Base-by-base conservation (phyloP, 495 filamentous ascomycete species). In the Clavariopsis aquatica region DNA sequence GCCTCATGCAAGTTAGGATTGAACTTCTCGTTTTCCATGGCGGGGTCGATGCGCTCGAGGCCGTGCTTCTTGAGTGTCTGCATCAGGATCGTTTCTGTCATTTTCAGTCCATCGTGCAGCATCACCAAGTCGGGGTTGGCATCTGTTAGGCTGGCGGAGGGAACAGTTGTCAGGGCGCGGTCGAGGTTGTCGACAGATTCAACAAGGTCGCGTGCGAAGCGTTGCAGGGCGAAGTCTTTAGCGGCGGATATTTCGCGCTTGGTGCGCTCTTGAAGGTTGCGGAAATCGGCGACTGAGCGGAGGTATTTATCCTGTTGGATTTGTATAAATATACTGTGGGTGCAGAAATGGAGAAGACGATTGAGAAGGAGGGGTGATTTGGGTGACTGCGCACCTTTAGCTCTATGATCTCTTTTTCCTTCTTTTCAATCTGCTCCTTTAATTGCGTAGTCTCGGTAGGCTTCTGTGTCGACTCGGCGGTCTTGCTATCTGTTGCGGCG, bases 181-280 rank as follows among this genome's bases (percentile, higher is more conserved):
- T 98, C 94, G 54, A 98, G 86, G 82, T 97, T 98, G 81, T 98
- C 94, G 74, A 98, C 86, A 71, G 82, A 87, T 70, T 98, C 94
- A 56, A 98, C 83, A 43, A 98, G 87, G 78, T 98, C 94, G 74
- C 89, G 87, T 72, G 93, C 91, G 78, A 98, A 98, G 57, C 86
- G 84, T 75, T 96, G 91, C 74, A 98, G 92, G 61, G 95, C 95
- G 70, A 93, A 98, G 79, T 95, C 90, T 55, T 68, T 87, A 41
- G 92, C 89, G 34, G 82, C 75, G 73, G 95, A 89, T 76, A 94
- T 85, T 49, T 98, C 95, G 69, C 95, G 91, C 78, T 89, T 87
- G 7, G 91, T 93, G 70, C 94, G 90, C 66, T 96, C 91, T 81
- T 97, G 93, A 38, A 98, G 89, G 80, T 97, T 98, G 70, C 90